Conservation (phyloP, 768 basidiomycete genomes). For the Amanita pseudoporphyria region DNA sequence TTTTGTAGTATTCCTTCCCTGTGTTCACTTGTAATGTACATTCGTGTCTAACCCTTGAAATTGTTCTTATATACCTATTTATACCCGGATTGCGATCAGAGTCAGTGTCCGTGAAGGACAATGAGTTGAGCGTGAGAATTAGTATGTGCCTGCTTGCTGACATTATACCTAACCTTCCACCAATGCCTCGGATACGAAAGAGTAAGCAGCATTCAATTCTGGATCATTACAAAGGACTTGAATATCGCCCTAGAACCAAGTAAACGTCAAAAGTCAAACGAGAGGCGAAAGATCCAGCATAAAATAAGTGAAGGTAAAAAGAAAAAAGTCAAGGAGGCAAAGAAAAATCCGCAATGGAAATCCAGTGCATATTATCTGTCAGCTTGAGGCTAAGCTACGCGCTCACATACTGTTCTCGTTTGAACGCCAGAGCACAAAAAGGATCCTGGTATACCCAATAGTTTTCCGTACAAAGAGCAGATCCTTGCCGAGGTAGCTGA, state of each 20-base stretch:
- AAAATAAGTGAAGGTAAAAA: constrained; percentile 70
- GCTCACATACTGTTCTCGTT: constrained; percentile 1
- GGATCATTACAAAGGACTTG: not conserved
- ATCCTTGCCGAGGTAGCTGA: constrained; percentile 86
- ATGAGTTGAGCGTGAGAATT: too few relatives aligned
- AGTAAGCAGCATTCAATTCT: constrained; percentile 29
- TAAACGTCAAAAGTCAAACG: constrained; percentile 65
- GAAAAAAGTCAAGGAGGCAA: constrained; percentile 65
- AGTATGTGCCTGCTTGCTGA: not conserved
- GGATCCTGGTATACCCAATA: constrained; percentile 90
- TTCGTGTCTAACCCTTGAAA: not conserved
- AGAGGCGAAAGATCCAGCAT: constrained; percentile 62
- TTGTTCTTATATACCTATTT: too few relatives aligned
- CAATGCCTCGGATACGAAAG: constrained; percentile 64
- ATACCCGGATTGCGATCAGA: too few relatives aligned
- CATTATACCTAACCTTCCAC: too few relatives aligned
- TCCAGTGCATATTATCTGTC: constrained; percentile 47
- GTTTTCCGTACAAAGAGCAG: constrained; percentile 90
- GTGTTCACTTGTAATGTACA: not conserved
- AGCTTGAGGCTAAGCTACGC: not conserved
- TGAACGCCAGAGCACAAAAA: constrained; percentile 57
- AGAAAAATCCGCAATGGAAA: constrained; percentile 83
- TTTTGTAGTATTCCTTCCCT: not conserved
- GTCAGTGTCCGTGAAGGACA: too few relatives aligned
- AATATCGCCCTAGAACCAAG: constrained; percentile 59